Evolutionary conservation across 1,139 yeast species (phyloP), one percentile per base, ranked within the genome.

Genomic region (Pichia sp.): DNA sequence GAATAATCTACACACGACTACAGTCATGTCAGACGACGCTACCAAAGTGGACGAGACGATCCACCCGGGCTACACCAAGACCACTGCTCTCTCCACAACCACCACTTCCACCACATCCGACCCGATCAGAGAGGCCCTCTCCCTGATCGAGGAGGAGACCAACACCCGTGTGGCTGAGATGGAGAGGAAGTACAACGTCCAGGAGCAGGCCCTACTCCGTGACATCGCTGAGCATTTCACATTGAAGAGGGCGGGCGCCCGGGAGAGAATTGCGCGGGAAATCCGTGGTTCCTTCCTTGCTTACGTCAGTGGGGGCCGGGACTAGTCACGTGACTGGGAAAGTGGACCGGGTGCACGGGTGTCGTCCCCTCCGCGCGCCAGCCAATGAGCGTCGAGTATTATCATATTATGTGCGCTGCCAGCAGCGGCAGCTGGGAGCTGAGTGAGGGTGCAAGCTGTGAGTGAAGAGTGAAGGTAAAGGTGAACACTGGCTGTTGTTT

Each of bases 361-460:
- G n/a, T 28, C 10, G 11, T 11, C 14, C 10, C n/a, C n/a, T 24
- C 12, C 28, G 11, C 28, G 11, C 11, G 8, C 31, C 28, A 31
- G 33, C 40, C 40, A 38, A 38, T 38, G 33, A 15, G 40, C 11
- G 10, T n/a, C 40, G 40, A 38, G 40, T 38, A 38, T 38, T 38
- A 24, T 24, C 14, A 30, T 20, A 38, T 38, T 38, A 38, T 38
- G n/a, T n/a, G n/a, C n/a, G n/a, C n/a, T n/a, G n/a, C n/a, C n/a
- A n/a, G n/a, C n/a, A n/a, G n/a, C n/a, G n/a, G n/a, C n/a, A n/a
- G n/a, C n/a, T n/a, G n/a, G n/a, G n/a, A n/a, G n/a, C n/a, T n/a
- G n/a, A n/a, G n/a, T n/a, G n/a, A n/a, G n/a, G 12, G 33, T 6
- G 33, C 12, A 15, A 30, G 12, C 33, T 6, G 27, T 8, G 27